Evolutionary conservation across 768 basidiomycete species (phyloP).

Genomic region (Mycena crocata): DNA sequence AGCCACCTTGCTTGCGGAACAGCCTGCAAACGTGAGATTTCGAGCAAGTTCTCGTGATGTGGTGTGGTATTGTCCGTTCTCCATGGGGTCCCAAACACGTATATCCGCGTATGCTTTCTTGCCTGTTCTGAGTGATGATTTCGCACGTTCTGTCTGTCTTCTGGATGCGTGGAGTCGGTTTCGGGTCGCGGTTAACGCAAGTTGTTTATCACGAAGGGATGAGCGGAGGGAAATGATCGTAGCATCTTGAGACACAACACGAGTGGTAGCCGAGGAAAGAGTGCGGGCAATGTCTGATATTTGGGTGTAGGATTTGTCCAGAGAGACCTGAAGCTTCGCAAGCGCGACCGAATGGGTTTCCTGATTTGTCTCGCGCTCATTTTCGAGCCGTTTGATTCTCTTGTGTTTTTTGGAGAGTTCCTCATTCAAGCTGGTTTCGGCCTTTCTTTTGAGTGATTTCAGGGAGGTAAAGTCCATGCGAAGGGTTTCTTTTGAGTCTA

Average conservation of each 20-base stretch:
- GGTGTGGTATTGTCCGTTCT: not conserved
- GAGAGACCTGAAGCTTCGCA: not conserved
- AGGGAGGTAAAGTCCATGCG: not conserved
- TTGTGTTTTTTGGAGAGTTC: not conserved
- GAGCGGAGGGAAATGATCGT: not conserved
- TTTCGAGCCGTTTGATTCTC: constrained; percentile 1
- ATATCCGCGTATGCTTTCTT: not conserved
- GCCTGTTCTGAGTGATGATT: not conserved
- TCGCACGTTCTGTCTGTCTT: not conserved
- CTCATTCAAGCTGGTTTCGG: not conserved
- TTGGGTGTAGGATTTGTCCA: not conserved
- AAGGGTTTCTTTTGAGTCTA: not conserved
- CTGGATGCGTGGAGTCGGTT: not conserved
- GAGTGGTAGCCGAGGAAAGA: not conserved
- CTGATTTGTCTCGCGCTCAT: not conserved
- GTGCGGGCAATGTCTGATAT: not conserved
- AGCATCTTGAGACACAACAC: not conserved
- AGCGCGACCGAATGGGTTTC: not conserved
- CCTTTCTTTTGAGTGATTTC: not conserved
- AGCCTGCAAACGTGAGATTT: not conserved
- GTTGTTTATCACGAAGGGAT: not conserved
- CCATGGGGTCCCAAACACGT: not conserved
- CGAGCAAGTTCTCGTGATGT: constrained; percentile 1
- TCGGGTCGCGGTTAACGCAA: not conserved
- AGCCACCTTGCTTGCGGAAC: constrained; percentile 2